Evolutionary conservation across 1,284 basidiomycete species (phyloP).

Genomic region (Sanghuangporus weigelae): DNA sequence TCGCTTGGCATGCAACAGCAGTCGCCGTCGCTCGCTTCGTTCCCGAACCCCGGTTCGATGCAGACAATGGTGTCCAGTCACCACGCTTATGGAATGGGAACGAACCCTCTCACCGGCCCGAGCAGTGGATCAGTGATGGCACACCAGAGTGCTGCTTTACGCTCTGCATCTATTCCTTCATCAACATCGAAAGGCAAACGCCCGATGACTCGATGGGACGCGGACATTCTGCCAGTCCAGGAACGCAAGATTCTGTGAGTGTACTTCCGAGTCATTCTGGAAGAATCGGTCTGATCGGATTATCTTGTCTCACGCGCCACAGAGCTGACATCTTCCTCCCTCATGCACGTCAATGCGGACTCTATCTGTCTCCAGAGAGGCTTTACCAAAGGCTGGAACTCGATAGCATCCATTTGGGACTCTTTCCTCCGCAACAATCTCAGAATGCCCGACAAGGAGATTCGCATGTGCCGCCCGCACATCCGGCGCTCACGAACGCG

Average conservation of each 20-base stretch:
- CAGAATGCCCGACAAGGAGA: not conserved
- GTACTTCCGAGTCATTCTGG: not conserved
- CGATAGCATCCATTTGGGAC: slow-evolving; percentile 34
- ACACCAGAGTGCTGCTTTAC: not conserved
- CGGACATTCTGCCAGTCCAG: slow-evolving; percentile 26
- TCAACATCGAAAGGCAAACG: not conserved
- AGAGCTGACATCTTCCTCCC: slow-evolving; percentile 52
- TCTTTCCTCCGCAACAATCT: slow-evolving; percentile 26
- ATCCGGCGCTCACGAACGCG: slow-evolving; percentile 54
- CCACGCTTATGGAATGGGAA: not conserved
- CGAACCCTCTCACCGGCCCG: not conserved
- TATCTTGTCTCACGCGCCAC: not conserved
- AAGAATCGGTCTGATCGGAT: not conserved
- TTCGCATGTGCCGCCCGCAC: slow-evolving; percentile 25
- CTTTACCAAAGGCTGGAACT: slow-evolving; percentile 28
- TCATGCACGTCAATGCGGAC: slow-evolving; percentile 55
- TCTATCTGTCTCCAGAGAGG: slow-evolving; percentile 33
- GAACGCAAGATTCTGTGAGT: slow-evolving; percentile 38
- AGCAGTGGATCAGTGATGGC: not conserved
- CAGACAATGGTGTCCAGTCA: not conserved
- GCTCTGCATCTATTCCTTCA: not conserved
- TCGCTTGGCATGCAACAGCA: not conserved
- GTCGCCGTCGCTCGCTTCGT: not conserved
- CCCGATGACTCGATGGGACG: slow-evolving; percentile 26
- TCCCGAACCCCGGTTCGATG: not conserved